phyloP scores from a whole-genome alignment of 1,284 basidiomycete genomes.

The Irpex sp. region DNA sequence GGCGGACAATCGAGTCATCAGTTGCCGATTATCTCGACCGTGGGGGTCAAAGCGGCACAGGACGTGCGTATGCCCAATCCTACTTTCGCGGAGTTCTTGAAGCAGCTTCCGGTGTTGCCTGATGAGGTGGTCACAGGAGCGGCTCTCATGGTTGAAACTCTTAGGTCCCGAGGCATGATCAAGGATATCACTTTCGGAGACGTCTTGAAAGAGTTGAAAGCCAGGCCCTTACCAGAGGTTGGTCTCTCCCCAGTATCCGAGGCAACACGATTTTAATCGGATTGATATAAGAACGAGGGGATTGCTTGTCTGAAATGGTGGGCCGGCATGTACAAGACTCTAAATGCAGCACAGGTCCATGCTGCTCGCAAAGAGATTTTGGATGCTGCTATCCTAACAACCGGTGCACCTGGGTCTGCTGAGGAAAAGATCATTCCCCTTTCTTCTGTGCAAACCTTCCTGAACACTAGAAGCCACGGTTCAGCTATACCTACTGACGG shows the following conservation, averaged over 20 bases:
- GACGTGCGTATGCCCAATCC: constrained; percentile 81
- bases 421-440: constrained; percentile 65
- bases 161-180: constrained; percentile 73
- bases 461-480: constrained; percentile 65
- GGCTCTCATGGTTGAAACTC: constrained; percentile 56
- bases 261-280: neutral
- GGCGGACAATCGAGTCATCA: constrained; percentile 19
- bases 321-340: constrained; percentile 60
- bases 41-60: constrained; percentile 69
- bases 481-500: constrained; percentile 75
- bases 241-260: neutral
- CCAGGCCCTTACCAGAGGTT: constrained; percentile 70
- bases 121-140: constrained; percentile 65
- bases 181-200: constrained; percentile 84
- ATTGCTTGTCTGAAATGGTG: constrained; percentile 89
- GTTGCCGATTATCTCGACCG: constrained; percentile 79
- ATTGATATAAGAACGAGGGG: constrained; percentile 34
- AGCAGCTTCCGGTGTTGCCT: constrained; percentile 76
- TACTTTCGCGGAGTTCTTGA: constrained; percentile 76
- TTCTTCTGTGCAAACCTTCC: constrained; percentile 66
- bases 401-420: constrained; percentile 33
- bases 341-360: constrained; percentile 37
- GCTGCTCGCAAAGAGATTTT: constrained; percentile 61
- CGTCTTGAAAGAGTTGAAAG: constrained; percentile 77
- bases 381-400: constrained; percentile 63